A percentile compares a stretch with the other conserved stretches of the same genome.
Evolutionary conservation across 2,329 filamentous ascomycete genomes (phyloP).

Genomic region (Ceratocystis variospora): DNA sequence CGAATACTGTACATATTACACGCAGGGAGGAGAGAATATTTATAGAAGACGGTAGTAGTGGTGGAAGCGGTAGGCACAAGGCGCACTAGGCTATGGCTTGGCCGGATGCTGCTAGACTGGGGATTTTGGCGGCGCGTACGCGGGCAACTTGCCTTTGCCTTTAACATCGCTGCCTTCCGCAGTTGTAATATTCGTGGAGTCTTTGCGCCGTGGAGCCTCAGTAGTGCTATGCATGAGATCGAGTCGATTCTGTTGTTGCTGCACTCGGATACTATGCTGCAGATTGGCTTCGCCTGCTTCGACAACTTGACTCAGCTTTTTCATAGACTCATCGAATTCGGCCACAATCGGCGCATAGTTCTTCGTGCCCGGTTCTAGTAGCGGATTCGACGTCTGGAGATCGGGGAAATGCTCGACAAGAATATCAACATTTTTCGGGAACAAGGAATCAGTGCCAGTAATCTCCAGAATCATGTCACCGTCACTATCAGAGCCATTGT

Average conservation of each 20-base stretch:
- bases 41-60: background rate
- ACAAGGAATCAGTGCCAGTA: slow-evolving; percentile 3
- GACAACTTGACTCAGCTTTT: slow-evolving; percentile 39
- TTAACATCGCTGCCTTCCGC: background rate
- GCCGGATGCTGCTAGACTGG: background rate
- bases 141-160: slow-evolving; percentile 1
- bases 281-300: slow-evolving; percentile 36
- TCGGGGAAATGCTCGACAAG: background rate
- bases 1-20: background rate
- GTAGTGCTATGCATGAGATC: background rate
- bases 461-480: slow-evolving; percentile 15
- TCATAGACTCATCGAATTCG: slow-evolving; percentile 46
- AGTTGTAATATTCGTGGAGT: slow-evolving; percentile 17
- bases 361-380: slow-evolving; percentile 23
- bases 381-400: slow-evolving; percentile 13
- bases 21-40: background rate
- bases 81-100: too few species aligned
- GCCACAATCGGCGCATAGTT: slow-evolving; percentile 40
- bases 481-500: slow-evolving; percentile 6
- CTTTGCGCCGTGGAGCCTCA: background rate
- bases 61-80: too few species aligned
- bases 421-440: background rate
- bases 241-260: slow-evolving; percentile 13
- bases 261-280: slow-evolving; percentile 22
- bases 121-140: background rate